These are phyloP conservation scores for Mortierella sp. DNA, from an alignment of 371 early-diverging fungal species.

Conservation along the genomic window DNA sequence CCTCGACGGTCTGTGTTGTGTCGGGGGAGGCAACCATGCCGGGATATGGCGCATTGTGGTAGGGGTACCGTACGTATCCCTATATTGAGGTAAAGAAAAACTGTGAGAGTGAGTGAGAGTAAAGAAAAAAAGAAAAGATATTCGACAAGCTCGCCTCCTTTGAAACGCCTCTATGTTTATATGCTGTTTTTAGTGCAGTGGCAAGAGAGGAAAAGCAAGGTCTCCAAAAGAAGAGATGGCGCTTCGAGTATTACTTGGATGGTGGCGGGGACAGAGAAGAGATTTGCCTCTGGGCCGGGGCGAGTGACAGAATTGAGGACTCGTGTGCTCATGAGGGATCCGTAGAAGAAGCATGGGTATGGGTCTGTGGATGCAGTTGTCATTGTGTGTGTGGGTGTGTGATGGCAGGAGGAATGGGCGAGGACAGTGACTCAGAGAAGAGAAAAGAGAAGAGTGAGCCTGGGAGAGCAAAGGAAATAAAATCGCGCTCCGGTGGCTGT, in stretches of 20 bases:
- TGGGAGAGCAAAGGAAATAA: background rate
- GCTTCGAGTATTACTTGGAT: constrained; percentile 26
- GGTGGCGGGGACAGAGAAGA: constrained; percentile 36
- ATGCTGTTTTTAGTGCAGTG: background rate
- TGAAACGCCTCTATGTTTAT: background rate
- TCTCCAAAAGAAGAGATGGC: background rate
- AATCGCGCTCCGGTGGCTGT: background rate
- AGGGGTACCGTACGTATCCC: constrained; percentile 49
- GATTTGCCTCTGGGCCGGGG: constrained; percentile 35
- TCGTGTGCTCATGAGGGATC: constrained; percentile 45
- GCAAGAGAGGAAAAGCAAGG: background rate
- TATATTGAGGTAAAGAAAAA: constrained; percentile 1
- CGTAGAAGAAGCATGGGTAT: constrained; percentile 54
- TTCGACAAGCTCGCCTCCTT: background rate
- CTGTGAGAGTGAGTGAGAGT: background rate
- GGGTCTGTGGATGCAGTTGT: constrained; percentile 25
- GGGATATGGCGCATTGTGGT: constrained; percentile 48
- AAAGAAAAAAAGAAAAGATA: background rate
- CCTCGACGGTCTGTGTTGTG: constrained; percentile 25
- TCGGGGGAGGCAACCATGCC: constrained; percentile 47
- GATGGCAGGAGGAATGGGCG: background rate
- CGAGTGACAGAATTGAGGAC: constrained; percentile 47
- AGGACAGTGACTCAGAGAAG: background rate
- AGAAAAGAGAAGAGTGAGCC: no score
- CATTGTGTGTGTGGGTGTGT: constrained; percentile 14